Conservation (phyloP, 169 alveolate species). For the Eimeria falciformis region DNA sequence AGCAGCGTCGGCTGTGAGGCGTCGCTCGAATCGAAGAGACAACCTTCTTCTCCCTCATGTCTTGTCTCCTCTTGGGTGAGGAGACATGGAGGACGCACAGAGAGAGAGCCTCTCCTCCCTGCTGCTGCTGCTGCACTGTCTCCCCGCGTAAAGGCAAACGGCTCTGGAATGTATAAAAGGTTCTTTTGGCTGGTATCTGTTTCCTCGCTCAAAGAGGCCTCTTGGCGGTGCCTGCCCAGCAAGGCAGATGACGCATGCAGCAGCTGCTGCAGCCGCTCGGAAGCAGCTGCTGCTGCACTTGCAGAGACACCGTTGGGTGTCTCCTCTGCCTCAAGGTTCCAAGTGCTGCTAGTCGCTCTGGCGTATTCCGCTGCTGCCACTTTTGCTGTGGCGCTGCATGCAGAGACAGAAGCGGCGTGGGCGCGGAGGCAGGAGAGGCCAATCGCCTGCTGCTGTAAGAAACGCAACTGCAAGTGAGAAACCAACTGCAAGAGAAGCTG, state of each 20-base stretch:
- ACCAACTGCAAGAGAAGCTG: constrained; percentile 50
- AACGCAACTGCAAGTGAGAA: background rate
- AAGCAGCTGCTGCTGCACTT: constrained; percentile 29
- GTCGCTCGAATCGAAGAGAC: background rate
- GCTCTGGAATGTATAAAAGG: background rate
- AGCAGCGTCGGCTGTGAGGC: constrained; percentile 38
- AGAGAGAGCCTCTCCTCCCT: background rate
- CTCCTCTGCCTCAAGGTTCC: background rate
- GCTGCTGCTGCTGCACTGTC: constrained; percentile 29
- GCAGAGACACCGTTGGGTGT: background rate
- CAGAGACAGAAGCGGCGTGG: constrained; percentile 50
- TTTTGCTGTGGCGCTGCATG: constrained; percentile 5
- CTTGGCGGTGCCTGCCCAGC: constrained; percentile 12
- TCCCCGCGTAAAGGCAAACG: background rate
- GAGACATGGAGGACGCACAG: background rate
- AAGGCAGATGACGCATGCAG: constrained; percentile 26
- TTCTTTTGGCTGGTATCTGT: background rate
- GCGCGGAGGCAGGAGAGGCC: constrained; percentile 51
- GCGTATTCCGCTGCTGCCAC: constrained; percentile 3
- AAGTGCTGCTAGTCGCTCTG: background rate
- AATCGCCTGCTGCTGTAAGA: constrained; percentile 3
- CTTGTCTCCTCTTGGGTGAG: constrained; percentile 5
- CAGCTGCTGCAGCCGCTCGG: constrained; percentile 46
- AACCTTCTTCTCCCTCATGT: background rate
- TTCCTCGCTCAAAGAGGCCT: background rate